Evolutionary conservation across 768 basidiomycete species (phyloP).

Genomic region (Pulveroboletus sp.): DNA sequence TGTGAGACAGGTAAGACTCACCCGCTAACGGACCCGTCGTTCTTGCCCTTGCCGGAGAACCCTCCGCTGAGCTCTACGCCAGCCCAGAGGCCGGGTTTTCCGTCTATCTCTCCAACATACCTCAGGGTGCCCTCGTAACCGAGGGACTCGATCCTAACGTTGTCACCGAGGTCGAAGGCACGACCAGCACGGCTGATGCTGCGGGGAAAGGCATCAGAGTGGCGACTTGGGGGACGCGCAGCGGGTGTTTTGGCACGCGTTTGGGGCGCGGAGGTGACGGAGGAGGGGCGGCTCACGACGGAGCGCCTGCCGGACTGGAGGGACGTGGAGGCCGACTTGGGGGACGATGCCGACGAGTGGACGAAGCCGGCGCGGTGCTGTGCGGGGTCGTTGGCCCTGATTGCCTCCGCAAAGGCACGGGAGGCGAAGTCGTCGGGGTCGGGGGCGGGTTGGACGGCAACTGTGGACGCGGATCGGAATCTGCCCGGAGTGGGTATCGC

Average conservation of each 20-base stretch:
- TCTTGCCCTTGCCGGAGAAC: conserved; percentile 90
- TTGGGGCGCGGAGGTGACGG: conserved; percentile 51
- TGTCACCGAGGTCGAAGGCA: conserved; percentile 69
- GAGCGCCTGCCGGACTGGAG: conserved; percentile 42
- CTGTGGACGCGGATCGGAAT: conserved; percentile 61
- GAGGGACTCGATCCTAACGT: conserved; percentile 80
- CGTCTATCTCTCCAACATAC: conserved; percentile 82
- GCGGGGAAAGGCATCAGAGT: conserved; percentile 55
- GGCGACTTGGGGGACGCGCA: conserved; percentile 60
- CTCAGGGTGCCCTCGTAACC: conserved; percentile 82
- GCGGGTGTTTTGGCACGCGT: conserved; percentile 51
- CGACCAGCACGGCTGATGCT: conserved; percentile 43
- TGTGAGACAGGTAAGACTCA: conserved; percentile 39
- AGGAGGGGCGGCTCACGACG: conserved; percentile 56
- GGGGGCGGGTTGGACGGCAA: conserved; percentile 34
- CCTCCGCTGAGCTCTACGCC: conserved; percentile 87
- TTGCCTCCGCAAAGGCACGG: conserved; percentile 74
- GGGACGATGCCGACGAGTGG: conserved; percentile 47
- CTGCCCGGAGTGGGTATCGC: conserved; percentile 71
- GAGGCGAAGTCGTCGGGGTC: conserved; percentile 55
- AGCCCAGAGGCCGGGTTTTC: conserved; percentile 88
- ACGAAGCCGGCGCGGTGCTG: conserved; percentile 51
- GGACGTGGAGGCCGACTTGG: conserved; percentile 37
- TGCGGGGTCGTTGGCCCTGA: conserved; percentile 77
- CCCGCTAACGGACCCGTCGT: conserved; percentile 88